These are phyloP conservation scores for Thyridium curvatum DNA, from an alignment of 2,329 filamentous ascomycete species.

Conservation along the genomic window DNA sequence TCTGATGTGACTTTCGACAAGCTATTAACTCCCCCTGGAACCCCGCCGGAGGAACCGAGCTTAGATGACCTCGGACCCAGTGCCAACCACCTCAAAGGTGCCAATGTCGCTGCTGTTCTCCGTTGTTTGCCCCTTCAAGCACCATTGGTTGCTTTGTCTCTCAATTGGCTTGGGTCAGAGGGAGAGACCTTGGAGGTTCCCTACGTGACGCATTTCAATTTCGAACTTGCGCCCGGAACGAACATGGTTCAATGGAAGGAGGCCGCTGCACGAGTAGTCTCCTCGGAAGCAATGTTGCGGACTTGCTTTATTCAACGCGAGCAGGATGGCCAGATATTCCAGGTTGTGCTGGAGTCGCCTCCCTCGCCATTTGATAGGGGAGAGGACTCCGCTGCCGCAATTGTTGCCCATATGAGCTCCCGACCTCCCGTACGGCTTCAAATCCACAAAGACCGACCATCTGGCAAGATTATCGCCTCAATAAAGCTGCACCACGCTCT, in stretches of 20 bases:
- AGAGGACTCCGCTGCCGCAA: not conserved
- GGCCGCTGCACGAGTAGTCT: slow-evolving; percentile 6
- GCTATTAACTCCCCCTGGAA: too few species aligned
- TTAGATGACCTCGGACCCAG: slow-evolving; percentile 5
- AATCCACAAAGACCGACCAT: not conserved
- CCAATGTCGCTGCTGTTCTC: slow-evolving; percentile 5
- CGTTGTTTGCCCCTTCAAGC: slow-evolving; percentile 12
- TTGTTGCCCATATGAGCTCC: too few species aligned
- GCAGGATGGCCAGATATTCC: slow-evolving; percentile 12
- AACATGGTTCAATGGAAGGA: slow-evolving; percentile 8
- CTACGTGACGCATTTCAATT: slow-evolving; percentile 13
- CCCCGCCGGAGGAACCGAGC: too few species aligned
- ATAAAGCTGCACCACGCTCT: slow-evolving; percentile 15
- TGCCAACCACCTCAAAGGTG: not conserved
- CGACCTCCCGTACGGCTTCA: too few species aligned
- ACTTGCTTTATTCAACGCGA: slow-evolving; percentile 13
- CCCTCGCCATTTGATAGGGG: not conserved
- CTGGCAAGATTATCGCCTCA: slow-evolving; percentile 6
- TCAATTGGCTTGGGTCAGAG: slow-evolving; percentile 5
- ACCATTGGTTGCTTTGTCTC: slow-evolving; percentile 8
- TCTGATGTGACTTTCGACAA: too few species aligned
- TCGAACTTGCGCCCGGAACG: slow-evolving; percentile 7
- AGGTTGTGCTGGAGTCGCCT: slow-evolving; percentile 9
- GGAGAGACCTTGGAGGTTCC: slow-evolving; percentile 6
- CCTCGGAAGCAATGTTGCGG: slow-evolving; percentile 11